Conservation (phyloP, 2,329 filamentous ascomycete genomes). For the Xylaria digitata region DNA sequence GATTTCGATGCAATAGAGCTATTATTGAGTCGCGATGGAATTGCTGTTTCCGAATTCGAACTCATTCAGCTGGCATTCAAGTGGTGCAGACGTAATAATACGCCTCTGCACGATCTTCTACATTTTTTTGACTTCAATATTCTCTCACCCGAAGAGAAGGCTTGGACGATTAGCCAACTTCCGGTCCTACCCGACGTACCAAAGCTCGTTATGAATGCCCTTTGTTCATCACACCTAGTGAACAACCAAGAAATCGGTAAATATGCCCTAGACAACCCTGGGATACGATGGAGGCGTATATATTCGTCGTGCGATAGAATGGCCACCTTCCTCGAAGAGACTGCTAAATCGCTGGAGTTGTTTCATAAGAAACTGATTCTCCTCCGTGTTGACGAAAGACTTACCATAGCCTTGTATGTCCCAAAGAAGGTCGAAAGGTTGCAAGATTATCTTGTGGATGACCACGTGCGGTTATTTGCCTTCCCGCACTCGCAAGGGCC, state of each 20-base stretch:
- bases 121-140: conserved; percentile 28
- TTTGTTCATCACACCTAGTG: conserved; percentile 24
- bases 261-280: conserved; percentile 20
- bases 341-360: conserved; percentile 9
- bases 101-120: conserved; percentile 18
- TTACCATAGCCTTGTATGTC: conserved; percentile 27
- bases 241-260: conserved; percentile 11
- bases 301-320: conserved; percentile 27
- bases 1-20: conserved; percentile 24
- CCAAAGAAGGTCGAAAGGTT: conserved; percentile 25
- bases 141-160: conserved; percentile 20
- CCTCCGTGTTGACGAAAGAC: conserved; percentile 27
- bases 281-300: conserved; percentile 23
- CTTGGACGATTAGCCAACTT: conserved; percentile 23
- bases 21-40: conserved; percentile 23
- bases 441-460: conserved; percentile 26
- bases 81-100: conserved; percentile 23
- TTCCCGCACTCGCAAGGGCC: conserved; percentile 30
- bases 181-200: conserved; percentile 12
- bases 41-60: conserved; percentile 26
- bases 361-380: conserved; percentile 28
- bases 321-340: conserved; percentile 25
- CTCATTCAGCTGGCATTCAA: conserved; percentile 23
- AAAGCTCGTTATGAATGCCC: conserved; percentile 22
- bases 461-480: conserved; percentile 21